A percentile compares a stretch with the other conserved stretches of the same genome.
These are phyloP conservation scores for Fusarium penzigii DNA, from an alignment of 2,329 filamentous ascomycete genomes.

Conservation along the genomic window DNA sequence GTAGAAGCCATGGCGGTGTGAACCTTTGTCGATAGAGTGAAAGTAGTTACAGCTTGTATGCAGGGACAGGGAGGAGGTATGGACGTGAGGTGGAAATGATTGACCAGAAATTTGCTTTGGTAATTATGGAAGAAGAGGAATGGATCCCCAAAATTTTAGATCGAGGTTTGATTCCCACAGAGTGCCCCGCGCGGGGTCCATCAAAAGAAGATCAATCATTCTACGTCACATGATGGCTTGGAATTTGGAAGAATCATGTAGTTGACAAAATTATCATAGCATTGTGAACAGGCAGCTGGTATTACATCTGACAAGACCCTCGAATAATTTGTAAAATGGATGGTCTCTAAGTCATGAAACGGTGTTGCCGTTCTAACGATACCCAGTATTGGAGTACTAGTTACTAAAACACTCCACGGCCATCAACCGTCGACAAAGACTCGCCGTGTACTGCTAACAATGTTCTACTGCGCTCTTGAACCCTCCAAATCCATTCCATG, in stretches of 20 bases:
- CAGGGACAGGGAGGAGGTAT: neutral
- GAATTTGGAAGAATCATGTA: neutral
- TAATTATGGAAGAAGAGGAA: neutral
- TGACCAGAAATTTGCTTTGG: neutral
- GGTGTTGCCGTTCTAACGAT: neutral
- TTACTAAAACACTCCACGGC: neutral
- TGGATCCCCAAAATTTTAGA: conserved; percentile 1
- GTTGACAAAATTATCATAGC: too few species aligned
- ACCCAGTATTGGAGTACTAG: neutral
- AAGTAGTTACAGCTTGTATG: neutral
- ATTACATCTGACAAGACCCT: neutral
- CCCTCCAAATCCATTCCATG: neutral
- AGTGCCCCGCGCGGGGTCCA: conserved; percentile 5
- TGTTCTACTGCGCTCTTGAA: neutral
- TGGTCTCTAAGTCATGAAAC: neutral
- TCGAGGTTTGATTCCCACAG: neutral
- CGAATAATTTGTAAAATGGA: neutral
- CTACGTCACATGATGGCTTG: neutral
- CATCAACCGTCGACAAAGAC: neutral
- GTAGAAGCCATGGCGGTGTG: conserved; percentile 35
- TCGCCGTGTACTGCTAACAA: neutral
- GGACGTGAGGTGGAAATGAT: neutral
- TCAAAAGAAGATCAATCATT: neutral
- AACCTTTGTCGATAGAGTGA: neutral
- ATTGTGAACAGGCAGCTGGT: too few species aligned